Evolutionary conservation across 345 rosid genomes (phyloP), one percentile per base, ranked within the genome.

Genomic region (Erodium maritimum): DNA sequence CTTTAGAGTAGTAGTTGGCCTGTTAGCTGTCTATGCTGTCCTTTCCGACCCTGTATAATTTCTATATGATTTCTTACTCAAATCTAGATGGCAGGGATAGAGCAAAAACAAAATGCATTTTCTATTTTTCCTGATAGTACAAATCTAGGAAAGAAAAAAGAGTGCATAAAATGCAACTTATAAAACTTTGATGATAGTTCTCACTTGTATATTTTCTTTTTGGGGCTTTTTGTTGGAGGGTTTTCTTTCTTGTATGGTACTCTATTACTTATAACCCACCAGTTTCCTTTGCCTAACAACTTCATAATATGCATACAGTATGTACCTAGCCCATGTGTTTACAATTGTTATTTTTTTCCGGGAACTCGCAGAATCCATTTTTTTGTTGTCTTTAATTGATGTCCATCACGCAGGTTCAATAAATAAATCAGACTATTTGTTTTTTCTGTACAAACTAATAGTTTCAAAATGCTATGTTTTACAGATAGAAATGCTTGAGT

Each of bases 401-500:
- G 13, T 12, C 46, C 46, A 37, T 37, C 46, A 37, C 13, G 1
- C 10, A 37, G 46, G 14, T 37, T 37, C 46, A 37, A 5, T 6
- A 5, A 37, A 11, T 37, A 12, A 37, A 37, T 5, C 46, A 37
- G 10, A 37, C 46, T 17, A 19, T 0, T 1, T 4, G 18, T 29
- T 55, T 24, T 11, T 60, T 24, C 19, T 29, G 1, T 12, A 11
- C 14, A 4, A 12, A 37, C 33, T 25, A 25, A 25, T 25, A 25
- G 33, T 25, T 37, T 37, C 10, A 37, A 37, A 37, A 37, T 61
- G 14, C 7, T 33, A 37, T 56, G n/a, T 23, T 34, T 29, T 66
- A 33, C 78, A 93, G 99, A 71, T 93, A 63, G 71, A 85, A 69
- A 80, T 77, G 80, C 63, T 89, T 67, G 97, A 90, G 61, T 81